Evolutionary conservation across 179 eudicot genomes (phyloP), one percentile per base, ranked within the genome.

Genomic region (Spergularia azorica): DNA sequence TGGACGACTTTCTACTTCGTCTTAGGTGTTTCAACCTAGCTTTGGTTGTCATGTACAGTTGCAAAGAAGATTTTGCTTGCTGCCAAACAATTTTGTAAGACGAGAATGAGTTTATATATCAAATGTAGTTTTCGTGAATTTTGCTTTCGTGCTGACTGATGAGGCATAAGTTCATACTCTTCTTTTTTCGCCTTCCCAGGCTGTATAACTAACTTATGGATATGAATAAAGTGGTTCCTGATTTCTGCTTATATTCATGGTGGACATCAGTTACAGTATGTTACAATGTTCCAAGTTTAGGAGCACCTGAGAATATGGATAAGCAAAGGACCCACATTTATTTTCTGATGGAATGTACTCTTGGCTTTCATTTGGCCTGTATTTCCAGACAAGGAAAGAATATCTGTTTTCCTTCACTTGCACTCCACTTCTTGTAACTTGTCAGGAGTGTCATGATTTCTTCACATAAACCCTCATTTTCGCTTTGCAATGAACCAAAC

Each of bases 1-100:
- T 81, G 98, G 94, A 64, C 84, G 95, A 78, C 90, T 92, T n/a
- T 66, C 48, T 70, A 50, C 79, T 55, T 26, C 77, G 54, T 11
- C 73, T 32, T 79, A 88, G 82, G 77, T 52, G 50, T 20, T n/a
- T 26, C 66, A 38, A 13, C 26, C 56, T 73, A 55, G 21, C 65
- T 54, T 32, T 48, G 75, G 39, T 75, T 57, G 64, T 61, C 57
- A 57, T 79, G 71, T 74, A 68, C 79, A 79, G 70, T 63, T 75
- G 79, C 79, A 77, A 74, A 67, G 67, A 15, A 62, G 43, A 39
- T 26, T 61, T 57, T 58, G 61, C 70, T 26, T 63, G 41, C 65
- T 71, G 68, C 73, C 57, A 56, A 21, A 57, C 74, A 80, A n/a
- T 80, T 85, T 84, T 80, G 83, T 57, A 76, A 81, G 78, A 63